Evolutionary conservation across 2,329 filamentous ascomycete species (phyloP), one percentile per base, ranked within the genome.

Genomic region (Penicillium sp.): DNA sequence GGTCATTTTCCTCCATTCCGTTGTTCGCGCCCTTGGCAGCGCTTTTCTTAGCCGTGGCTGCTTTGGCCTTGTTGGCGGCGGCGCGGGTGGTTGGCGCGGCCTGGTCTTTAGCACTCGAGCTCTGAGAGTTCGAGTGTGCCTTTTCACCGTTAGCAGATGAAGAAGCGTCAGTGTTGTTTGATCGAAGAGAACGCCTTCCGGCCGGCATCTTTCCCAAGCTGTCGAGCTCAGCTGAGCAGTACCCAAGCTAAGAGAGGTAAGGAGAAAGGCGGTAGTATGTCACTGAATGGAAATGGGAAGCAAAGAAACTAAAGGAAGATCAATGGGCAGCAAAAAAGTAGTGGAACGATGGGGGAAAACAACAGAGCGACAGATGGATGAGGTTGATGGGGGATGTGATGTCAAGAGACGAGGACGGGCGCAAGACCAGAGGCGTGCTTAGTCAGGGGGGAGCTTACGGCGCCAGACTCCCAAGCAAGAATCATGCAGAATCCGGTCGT

Each of bases 1-100:
- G 88, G 75, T 91, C 90, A 76, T 90, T 89, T 75, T 88, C 85
- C 67, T 87, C 87, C 88, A 91, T 91, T 35, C 64, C 67, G 64
- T 67, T 65, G 61, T 72, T 74, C 46, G 72, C 69, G 65, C 66
- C 72, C 60, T 76, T 75, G 60, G 70, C 65, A 57, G 70, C 67
- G 61, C 66, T 69, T 64, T 75, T 77, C 64, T 75, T 74, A 46
- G 67, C 63, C 35, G 68, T 62, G 47, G 64, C 63, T 52, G 72
- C 61, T 64, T 74, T 72, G 62, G 74, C 65, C 66, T 78, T 78
- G 66, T 67, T 76, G 63, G 76, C 70, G 61, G 75, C 69, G 55
- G 77, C 69, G 62, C 77, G 76, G 55, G 65, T 67, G 55, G 75
- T 70, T 25, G 77, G 75, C 58, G 75, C 71, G 52, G 76, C 67